A percentile compares a stretch with the other conserved stretches of the same genome.
These are phyloP conservation scores for Misopates orontium DNA, from an alignment of 257 asterid genomes.

Conservation along the genomic window DNA sequence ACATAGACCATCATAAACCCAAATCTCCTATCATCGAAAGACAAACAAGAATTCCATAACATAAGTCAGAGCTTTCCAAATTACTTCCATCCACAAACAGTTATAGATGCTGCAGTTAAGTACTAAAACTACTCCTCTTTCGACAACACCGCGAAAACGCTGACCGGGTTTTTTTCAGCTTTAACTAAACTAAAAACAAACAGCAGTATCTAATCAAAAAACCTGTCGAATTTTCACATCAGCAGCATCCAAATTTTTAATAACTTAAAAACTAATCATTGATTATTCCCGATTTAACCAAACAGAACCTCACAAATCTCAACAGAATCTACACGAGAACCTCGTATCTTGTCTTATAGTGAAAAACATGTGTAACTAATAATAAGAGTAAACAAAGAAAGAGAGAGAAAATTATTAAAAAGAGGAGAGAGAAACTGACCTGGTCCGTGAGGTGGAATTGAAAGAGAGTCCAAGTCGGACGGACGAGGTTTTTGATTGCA, in stretches of 20 bases:
- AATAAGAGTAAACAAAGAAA: neutral
- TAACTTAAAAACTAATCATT: neutral
- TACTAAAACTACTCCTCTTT: constrained; percentile 15
- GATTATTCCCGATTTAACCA: neutral
- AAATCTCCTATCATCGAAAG: neutral
- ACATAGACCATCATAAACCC: neutral
- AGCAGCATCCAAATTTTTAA: neutral
- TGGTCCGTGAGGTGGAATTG: constrained; percentile 14
- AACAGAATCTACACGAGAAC: too few relatives aligned
- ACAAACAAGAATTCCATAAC: too few relatives aligned
- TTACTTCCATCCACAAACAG: too few relatives aligned
- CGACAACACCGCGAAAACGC: neutral
- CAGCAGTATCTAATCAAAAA: too few relatives aligned
- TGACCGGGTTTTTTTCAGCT: neutral
- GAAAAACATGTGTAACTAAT: too few relatives aligned
- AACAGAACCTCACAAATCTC: constrained; percentile 1
- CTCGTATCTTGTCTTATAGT: too few relatives aligned
- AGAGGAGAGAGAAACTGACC: constrained; percentile 36
- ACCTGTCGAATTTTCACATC: neutral
- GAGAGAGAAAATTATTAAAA: neutral
- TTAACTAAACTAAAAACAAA: neutral
- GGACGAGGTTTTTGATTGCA: neutral
- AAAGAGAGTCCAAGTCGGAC: too few relatives aligned
- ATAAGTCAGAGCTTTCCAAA: constrained; percentile 1
- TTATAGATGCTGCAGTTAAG: constrained; percentile 17